phyloP scores from a whole-genome alignment of 768 basidiomycete genomes.

The Paxillus rubicundulus region DNA sequence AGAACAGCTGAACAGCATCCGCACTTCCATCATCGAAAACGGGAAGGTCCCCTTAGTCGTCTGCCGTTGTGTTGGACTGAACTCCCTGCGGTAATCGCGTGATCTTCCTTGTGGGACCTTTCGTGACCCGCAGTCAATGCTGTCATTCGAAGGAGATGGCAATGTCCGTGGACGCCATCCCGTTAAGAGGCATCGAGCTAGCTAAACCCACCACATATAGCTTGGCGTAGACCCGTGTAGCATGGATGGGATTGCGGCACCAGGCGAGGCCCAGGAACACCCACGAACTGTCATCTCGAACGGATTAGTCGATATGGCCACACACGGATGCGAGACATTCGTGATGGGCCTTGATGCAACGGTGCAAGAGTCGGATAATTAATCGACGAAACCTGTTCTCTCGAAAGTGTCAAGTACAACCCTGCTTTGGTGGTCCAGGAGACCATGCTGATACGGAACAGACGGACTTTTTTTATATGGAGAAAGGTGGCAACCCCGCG shows the following conservation, averaged over 20 bases:
- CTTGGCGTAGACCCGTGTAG: neutral
- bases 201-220: neutral
- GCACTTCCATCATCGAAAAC: no score
- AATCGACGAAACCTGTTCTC: neutral
- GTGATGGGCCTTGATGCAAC: neutral
- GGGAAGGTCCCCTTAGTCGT: no score
- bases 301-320: neutral
- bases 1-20: neutral
- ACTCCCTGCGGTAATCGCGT: neutral
- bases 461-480: neutral
- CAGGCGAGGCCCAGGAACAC: no score
- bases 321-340: neutral
- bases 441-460: neutral
- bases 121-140: neutral
- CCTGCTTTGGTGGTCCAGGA: neutral
- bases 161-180: neutral
- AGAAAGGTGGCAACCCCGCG: neutral
- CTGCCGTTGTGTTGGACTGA: neutral
- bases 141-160: neutral
- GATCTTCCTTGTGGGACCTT: neutral
- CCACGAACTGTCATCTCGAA: no score
- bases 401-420: neutral
- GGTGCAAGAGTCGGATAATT: neutral
- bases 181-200: neutral
- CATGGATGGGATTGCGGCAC: neutral